phyloP scores from a whole-genome alignment of 306 rosid species.

The Quercus variabilis region DNA sequence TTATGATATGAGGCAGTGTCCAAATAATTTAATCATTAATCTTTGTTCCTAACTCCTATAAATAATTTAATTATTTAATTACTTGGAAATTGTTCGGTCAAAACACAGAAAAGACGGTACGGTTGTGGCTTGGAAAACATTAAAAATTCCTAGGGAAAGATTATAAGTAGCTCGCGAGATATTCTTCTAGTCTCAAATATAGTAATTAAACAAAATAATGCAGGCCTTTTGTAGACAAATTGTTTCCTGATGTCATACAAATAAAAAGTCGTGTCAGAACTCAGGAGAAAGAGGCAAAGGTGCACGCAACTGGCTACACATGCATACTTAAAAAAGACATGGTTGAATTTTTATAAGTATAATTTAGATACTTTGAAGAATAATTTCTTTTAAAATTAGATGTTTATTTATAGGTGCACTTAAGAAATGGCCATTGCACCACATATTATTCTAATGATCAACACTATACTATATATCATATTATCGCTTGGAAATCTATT shows the following conservation, averaged over 20 bases:
- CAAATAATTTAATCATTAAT: background rate
- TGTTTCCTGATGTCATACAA: constrained; percentile 26
- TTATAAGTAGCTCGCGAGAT: constrained; percentile 24
- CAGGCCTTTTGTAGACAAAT: background rate
- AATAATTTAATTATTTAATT: background rate
- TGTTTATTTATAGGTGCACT: too few species aligned
- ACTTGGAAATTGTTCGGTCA: constrained; percentile 29
- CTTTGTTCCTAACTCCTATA: background rate
- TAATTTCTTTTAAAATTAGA: too few species aligned
- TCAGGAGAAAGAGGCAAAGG: background rate
- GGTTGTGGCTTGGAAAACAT: constrained; percentile 3
- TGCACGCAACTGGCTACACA: constrained; percentile 8
- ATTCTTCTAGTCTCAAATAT: background rate
- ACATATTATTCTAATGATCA: too few species aligned
- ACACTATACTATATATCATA: too few species aligned
- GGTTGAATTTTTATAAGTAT: too few species aligned
- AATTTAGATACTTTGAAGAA: too few species aligned
- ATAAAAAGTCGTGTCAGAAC: too few species aligned
- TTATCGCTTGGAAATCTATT: too few species aligned
- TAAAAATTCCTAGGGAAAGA: constrained; percentile 6
- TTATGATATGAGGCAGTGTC: background rate
- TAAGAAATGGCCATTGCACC: too few species aligned
- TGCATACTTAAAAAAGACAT: background rate
- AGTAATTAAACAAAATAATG: background rate
- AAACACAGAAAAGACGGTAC: background rate